Evolutionary conservation across 2,329 filamentous ascomycete species (phyloP).

Genomic region (Cladophialophora carrionii): DNA sequence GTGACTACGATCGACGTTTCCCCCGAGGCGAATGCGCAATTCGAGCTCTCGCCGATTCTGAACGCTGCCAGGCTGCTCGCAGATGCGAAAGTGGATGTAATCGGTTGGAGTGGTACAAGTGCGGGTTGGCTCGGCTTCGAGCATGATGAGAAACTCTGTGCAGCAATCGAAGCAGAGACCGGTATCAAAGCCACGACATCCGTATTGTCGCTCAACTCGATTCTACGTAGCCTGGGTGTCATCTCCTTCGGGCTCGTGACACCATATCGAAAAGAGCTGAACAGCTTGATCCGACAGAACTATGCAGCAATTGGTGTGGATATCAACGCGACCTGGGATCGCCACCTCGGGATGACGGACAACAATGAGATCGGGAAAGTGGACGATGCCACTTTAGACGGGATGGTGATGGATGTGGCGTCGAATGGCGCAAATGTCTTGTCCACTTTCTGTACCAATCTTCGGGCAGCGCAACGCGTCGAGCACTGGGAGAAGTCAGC

Average conservation of each 20-base stretch:
- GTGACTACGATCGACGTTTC: slow-evolving; percentile 48
- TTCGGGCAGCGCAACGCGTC: slow-evolving; percentile 47
- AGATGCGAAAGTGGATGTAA: slow-evolving; percentile 47
- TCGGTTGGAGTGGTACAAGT: slow-evolving; percentile 48
- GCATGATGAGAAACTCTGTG: slow-evolving; percentile 47
- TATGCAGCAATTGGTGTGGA: slow-evolving; percentile 39
- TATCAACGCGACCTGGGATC: slow-evolving; percentile 35
- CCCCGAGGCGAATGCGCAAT: slow-evolving; percentile 42
- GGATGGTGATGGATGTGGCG: slow-evolving; percentile 23
- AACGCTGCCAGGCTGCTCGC: slow-evolving; percentile 44
- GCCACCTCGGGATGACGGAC: slow-evolving; percentile 44
- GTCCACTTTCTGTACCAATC: slow-evolving; percentile 52
- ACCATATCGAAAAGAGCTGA: slow-evolving; percentile 50
- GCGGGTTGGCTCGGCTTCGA: slow-evolving; percentile 50
- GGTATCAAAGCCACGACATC: slow-evolving; percentile 49
- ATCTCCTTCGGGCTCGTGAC: slow-evolving; percentile 47
- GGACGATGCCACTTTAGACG: slow-evolving; percentile 38
- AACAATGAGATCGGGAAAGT: slow-evolving; percentile 48
- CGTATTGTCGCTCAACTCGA: slow-evolving; percentile 48
- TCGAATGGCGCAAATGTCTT: slow-evolving; percentile 43
- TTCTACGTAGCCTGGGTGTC: slow-evolving; percentile 40
- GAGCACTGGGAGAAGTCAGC: slow-evolving; percentile 45
- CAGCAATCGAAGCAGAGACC: slow-evolving; percentile 44
- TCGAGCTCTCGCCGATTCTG: slow-evolving; percentile 41
- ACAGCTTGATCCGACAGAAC: slow-evolving; percentile 46